Evolutionary conservation across 108 stramenopile species (phyloP), one percentile per base, ranked within the genome.

Genomic region (Cyclotella sp.): DNA sequence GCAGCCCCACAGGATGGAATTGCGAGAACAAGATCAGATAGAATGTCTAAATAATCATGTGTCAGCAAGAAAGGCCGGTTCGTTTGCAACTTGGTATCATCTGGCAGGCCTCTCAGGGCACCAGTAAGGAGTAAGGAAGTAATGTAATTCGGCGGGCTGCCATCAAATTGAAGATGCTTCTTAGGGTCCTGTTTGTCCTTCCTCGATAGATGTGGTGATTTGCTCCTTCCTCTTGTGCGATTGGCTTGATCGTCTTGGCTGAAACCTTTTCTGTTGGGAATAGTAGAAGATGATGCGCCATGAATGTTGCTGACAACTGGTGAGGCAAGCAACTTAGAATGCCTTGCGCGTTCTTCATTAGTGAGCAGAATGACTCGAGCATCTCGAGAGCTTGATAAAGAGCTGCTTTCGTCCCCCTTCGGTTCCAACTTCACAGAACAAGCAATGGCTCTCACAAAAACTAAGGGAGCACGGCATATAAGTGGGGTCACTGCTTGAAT

Each of bases 1-100:
- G 94, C 89, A 44, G 92, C 86, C 7, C 91, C 95, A 83, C 93
- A 96, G 14, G 91, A 87, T 11, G 97, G 97, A n/a, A 98, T 78
- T 0, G 93, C 94, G 27, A 97, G 69, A 26, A 96, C 85, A 39
- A 98, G 82, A 70, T 98, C 97, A 18, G 93, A 88, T 29, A 98
- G 72, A 18, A 94, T 82, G 64, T 95, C 88, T 29, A 98, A 80
- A 40, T 88, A 73, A 67, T 92, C 87, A n/a, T 75, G 82, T 18
- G 80, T 79, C 73, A 83, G 82, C 12, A 96, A 59, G 71, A 96
- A 97, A 14, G 85, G 70, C 13, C 57, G 64, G 10, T 82, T 28
- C 9, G 59, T 18, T 44, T 68, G 30, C 39, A 40, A 16, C 24
- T 1, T 7, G 27, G 60, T 39, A 27, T 54, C 26, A 13, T 68